These are phyloP conservation scores for Podaxis sp. DNA, from an alignment of 768 basidiomycete species.

Conservation along the genomic window DNA sequence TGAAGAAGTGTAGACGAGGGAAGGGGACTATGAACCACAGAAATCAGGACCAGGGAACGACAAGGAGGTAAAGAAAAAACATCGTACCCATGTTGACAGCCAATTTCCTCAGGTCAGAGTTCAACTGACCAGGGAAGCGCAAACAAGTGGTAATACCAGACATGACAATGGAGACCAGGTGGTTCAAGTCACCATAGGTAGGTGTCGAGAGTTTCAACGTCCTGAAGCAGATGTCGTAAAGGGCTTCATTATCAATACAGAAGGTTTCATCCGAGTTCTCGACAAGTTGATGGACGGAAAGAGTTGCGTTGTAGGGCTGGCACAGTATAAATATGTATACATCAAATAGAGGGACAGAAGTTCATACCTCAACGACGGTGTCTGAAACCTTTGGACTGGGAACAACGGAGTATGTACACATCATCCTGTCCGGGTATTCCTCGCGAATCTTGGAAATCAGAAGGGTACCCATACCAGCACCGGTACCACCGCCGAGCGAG, in stretches of 20 bases:
- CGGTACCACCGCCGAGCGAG: conserved; percentile 98
- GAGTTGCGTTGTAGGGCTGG: conserved; percentile 96
- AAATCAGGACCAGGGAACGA: not conserved
- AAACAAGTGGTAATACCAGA: conserved; percentile 97
- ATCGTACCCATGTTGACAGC: conserved; percentile 96
- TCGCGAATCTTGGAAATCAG: conserved; percentile 99
- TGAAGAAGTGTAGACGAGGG: conserved; percentile 99
- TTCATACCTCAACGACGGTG: conserved; percentile 88
- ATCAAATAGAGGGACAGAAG: not conserved
- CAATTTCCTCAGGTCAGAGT: conserved; percentile 96
- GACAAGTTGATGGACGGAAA: conserved; percentile 97
- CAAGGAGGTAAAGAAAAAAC: not conserved
- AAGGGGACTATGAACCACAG: conserved; percentile 70
- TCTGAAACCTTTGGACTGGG: conserved; percentile 97
- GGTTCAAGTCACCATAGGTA: conserved; percentile 97
- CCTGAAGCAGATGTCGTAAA: conserved; percentile 99
- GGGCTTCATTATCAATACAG: conserved; percentile 99
- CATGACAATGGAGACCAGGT: conserved; percentile 97
- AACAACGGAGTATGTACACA: conserved; percentile 99
- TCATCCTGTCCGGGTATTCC: conserved; percentile 99
- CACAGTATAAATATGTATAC: conserved; percentile 2
- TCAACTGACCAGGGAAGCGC: conserved; percentile 99
- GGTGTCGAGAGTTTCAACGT: conserved; percentile 96
- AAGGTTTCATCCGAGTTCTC: conserved; percentile 99
- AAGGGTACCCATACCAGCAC: conserved; percentile 99